Evolutionary conservation across 176 grass and related monocot species (phyloP), one percentile per base, ranked within the genome.

Genomic region (Cenchrus americanus): DNA sequence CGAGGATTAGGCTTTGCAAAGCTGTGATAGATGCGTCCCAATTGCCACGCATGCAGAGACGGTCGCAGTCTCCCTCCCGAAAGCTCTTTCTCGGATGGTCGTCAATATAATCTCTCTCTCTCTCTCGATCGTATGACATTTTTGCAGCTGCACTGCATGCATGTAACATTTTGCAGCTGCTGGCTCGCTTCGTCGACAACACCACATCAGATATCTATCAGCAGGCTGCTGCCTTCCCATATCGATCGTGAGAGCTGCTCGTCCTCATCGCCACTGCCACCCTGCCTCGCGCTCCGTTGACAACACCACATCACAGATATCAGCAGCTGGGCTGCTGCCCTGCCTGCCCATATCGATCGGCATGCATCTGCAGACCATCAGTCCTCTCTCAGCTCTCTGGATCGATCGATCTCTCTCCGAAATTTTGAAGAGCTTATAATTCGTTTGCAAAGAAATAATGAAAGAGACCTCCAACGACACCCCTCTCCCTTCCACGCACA

Each of bases 211-310:
- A n/a, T n/a, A n/a, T n/a, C n/a, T n/a, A n/a, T n/a, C n/a, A n/a
- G n/a, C n/a, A n/a, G n/a, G n/a, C n/a, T n/a, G n/a, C n/a, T n/a
- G n/a, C n/a, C n/a, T n/a, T n/a, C n/a, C n/a, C n/a, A n/a, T n/a
- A n/a, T n/a, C n/a, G n/a, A n/a, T n/a, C n/a, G n/a, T n/a, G n/a
- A n/a, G n/a, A n/a, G n/a, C n/a, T n/a, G n/a, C 40, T 83, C 66
- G 84, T 80, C 88, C 76, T 80, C 48, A 66, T 73, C 73, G 24
- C 34, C 12, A 62, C 21, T 60, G 46, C 30, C 21, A 34, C 8
- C 7, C 53, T 26, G 34, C 54, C 34, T 37, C 34, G 34, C 34
- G 34, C 83, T 50, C 64, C 89, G 89, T 91, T 91, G 92, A 89
- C 92, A 78, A 69, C 62, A 63, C 76, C 23, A 34, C 54, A 34